A percentile compares a stretch with the other conserved stretches of the same genome.
phyloP scores from a whole-genome alignment of 2,329 filamentous ascomycete species.

The Trichoderma sp. region DNA sequence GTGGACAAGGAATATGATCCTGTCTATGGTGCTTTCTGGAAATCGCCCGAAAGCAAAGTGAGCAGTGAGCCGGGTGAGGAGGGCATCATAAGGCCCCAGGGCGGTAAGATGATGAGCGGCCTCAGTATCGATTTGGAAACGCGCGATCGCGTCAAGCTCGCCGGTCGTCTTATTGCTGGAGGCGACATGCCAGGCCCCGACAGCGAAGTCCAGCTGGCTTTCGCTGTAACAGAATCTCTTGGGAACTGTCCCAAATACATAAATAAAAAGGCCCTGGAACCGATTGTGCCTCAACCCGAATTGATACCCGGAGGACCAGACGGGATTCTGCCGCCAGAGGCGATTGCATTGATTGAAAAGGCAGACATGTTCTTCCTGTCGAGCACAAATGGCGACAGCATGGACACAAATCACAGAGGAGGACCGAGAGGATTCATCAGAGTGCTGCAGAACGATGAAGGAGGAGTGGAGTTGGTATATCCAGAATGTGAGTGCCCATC shows the following conservation, averaged over 20 bases:
- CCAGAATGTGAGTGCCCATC: constrained; percentile 65
- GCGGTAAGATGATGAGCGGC: constrained; percentile 47
- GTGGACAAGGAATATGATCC: constrained; percentile 70
- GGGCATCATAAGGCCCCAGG: constrained; percentile 40
- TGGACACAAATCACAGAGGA: constrained; percentile 85
- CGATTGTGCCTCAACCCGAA: constrained; percentile 51
- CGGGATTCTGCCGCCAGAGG: constrained; percentile 53
- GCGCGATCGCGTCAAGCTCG: constrained; percentile 73
- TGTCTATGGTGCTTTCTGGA: constrained; percentile 66
- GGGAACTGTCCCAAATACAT: constrained; percentile 89
- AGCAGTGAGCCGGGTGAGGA: background rate
- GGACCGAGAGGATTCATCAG: constrained; percentile 75
- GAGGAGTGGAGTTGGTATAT: constrained; percentile 63
- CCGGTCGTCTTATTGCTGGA: constrained; percentile 69
- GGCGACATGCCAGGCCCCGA: constrained; percentile 48
- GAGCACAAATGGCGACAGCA: constrained; percentile 65
- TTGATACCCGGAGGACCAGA: constrained; percentile 48
- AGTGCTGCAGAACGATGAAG: constrained; percentile 60
- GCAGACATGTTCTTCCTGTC: constrained; percentile 82
- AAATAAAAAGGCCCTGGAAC: constrained; percentile 69
- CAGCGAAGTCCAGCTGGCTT: constrained; percentile 57
- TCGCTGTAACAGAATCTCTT: constrained; percentile 72
- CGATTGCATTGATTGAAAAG: constrained; percentile 61
- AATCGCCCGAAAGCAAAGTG: background rate
- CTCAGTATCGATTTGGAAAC: constrained; percentile 59